Base-by-base conservation (phyloP, 108 stramenopile genomes). In the Thalassiosira profunda region DNA sequence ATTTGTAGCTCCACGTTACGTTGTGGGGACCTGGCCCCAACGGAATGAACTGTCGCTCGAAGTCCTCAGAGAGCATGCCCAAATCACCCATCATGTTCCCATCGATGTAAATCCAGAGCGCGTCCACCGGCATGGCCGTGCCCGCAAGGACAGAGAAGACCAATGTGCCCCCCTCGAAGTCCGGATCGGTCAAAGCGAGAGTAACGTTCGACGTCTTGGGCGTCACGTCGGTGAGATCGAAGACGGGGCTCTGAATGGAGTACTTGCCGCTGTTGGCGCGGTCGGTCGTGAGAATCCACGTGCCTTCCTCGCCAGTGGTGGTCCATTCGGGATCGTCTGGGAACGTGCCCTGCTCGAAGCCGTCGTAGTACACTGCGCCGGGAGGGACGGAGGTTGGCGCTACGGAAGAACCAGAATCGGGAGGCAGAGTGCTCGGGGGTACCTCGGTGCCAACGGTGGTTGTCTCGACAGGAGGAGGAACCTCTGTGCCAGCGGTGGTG, bases 101-200 rank as follows among this genome's bases (percentile, higher is more conserved):
- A 43, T 60, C 59, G 31, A 60, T 43, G 5, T 17, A 43, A 28
- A 44, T 44, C n/a, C 29, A 38, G 15, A 43, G 10, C 28, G 42
- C 59, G 44, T 60, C 59, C 23, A 60, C 29, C 44, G 59, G 59
- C 24, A 60, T 34, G 26, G 24, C 36, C 0, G 36, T 24, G 18
- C 59, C 41, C 15, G 59, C 21, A 5, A 60, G 30, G 40, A 60
- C 21, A 1, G 15, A 38, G 41, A 60, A 18, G 12, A 43, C 15
- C 14, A 60, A n/a, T 6, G 1, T 9, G 42, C 59, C 59, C 4
- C 36, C 24, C 4, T 26, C 36, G 5, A 60, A 60, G 59, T 60
- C 42, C 5, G 35, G 36, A 25, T 43, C 3, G 24, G 59, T 44
- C n/a, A n/a, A n/a, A 12, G 23, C 44, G 21, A 60, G 44, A 44